Base-by-base conservation (phyloP, 2,329 filamentous ascomycete genomes). In the Botrytis sinoallii region DNA sequence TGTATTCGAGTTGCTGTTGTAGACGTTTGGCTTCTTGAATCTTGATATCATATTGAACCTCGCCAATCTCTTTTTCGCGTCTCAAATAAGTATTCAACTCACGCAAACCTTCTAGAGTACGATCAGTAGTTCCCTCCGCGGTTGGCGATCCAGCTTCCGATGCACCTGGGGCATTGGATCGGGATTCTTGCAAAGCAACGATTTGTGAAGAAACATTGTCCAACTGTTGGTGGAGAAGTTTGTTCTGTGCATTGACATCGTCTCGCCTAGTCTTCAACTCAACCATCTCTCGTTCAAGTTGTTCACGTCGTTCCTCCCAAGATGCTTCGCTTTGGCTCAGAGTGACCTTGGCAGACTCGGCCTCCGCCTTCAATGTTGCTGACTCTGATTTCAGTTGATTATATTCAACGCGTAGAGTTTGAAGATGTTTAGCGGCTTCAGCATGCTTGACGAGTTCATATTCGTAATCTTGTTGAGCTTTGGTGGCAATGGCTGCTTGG, bases 21-120 rank as follows among this genome's bases (percentile, higher is more conserved):
- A 98, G 84, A 71, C 96, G 90, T 83, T 97, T 97, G 71, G 90
- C 88, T 83, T 99, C 96, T 79, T 97, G 93, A 0, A 91, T 87
- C 79, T 95, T 95, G 63, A 98, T 86, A 78, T 98, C 95, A 79
- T 94, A 93, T 80, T 98, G 95, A n/a, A 98, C 93, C 78, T 99
- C 95, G 14, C 98, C 88, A 77, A 99, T 98, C 81, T 98, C 96
- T 85, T 98, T 99, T 84, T 99, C 97, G 60, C 94, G 92, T 64
- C 95, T 92, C 75, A 99, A 85, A 82, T 96, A 99, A 75, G 89
- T 92, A 83, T 97, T 97, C 73, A 99, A 89, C 79, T 98, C 95
- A 75, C 96, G 92, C 16, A 97, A 88, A 71, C 93, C 93, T 77
- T 94, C 93, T 16, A 91, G 85, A 59, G 89, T 90, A 52, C 89